Evolutionary conservation across 345 rosid species (phyloP).

Genomic region (Arabidopsis thaliana): TAIR10.1 NC_003075.7:14133001-14133500

Average conservation of each 20-base stretch:
- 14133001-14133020: slow-evolving; percentile 41
- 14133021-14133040: slow-evolving; percentile 40
- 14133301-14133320: slow-evolving; percentile 56
- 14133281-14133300: slow-evolving; percentile 52
- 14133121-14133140: slow-evolving; percentile 24
- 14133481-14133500: not conserved
- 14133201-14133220: slow-evolving; percentile 36
- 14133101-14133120: slow-evolving; percentile 28
- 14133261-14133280: slow-evolving; percentile 45
- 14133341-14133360: slow-evolving; percentile 93
- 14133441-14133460: not conserved
- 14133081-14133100: slow-evolving; percentile 18
- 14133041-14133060: slow-evolving; percentile 36
- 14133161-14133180: slow-evolving; percentile 40
- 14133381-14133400: slow-evolving; percentile 95
- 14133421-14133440: not conserved
- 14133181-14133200: slow-evolving; percentile 42
- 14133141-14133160: slow-evolving; percentile 10
- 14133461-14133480: slow-evolving; percentile 6
- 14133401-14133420: slow-evolving; percentile 16
- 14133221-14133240: slow-evolving; percentile 39
- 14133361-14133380: slow-evolving; percentile 96
- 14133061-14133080: slow-evolving; percentile 33
- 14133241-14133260: slow-evolving; percentile 43
- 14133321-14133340: slow-evolving; percentile 90